Evolutionary conservation across 768 basidiomycete species (phyloP), one percentile per base, ranked within the genome.

Genomic region (Hygrophorus russula): DNA sequence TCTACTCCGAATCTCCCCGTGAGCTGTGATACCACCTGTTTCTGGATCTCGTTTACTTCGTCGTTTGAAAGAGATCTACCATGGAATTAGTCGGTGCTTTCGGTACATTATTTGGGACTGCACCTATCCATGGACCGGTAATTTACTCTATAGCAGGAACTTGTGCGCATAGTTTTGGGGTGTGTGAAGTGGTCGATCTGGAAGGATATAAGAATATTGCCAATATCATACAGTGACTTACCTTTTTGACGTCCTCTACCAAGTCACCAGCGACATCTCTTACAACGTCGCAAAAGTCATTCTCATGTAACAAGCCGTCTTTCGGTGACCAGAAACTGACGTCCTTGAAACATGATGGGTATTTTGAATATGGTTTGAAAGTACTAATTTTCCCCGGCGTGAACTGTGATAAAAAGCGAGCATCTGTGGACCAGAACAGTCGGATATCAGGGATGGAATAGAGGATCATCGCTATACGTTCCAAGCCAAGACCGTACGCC

Each of bases 361-460:
- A 92, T 62, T 82, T 89, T 10, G 91, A 94, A 64, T 92, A 98
- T 0, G 90, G 78, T 54, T 80, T 78, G 73, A 98, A 99, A 1
- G 77, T 73, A 9, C 71, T 76, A 51, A 99, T 85, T 47, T 78
- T 61, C 7, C 82, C 88, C 35, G 74, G 66, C 32, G 69, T 61
- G 61, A 99, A 99, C 53, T 99, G 96, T 10, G 76, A 72, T 19
- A 83, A 66, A 72, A 99, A 99, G 10, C 93, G 81, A 13, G 73
- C 54, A 55, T 99, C 96, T 39, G 65, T 63, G 2, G 92, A 92
- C 96, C 96, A 99, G 71, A 99, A 99, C 11, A 99, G 69, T 13
- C 96, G 84, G 57, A 99, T 98, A 60, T 99, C 96, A 7, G 94
- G 96, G 41, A 99, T 94, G 11, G 82, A 82, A 66, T 83, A 98